phyloP scores from a whole-genome alignment of 2,329 filamentous ascomycete genomes.

The Cladosporium velox region DNA sequence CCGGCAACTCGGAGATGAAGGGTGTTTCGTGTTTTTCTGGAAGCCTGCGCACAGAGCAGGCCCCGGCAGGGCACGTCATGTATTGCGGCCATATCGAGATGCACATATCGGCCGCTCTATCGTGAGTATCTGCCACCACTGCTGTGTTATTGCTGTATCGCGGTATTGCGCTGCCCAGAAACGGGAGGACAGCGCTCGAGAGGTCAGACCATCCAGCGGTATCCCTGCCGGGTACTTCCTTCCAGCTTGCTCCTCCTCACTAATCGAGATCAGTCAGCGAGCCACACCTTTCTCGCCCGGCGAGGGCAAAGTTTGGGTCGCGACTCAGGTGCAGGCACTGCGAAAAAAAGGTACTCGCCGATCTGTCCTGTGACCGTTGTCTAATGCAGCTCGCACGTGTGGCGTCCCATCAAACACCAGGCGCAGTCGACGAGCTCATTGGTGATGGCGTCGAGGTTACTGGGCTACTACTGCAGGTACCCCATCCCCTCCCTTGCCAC shows the following conservation, averaged over 20 bases:
- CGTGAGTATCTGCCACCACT: not conserved
- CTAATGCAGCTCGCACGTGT: slow-evolving; percentile 19
- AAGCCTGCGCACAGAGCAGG: slow-evolving; percentile 14
- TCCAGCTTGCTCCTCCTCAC: not conserved
- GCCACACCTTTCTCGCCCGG: not conserved
- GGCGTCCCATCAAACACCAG: slow-evolving; percentile 12
- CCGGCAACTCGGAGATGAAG: slow-evolving; percentile 17
- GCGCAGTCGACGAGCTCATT: slow-evolving; percentile 2
- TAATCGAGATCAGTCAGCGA: not conserved
- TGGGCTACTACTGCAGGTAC: slow-evolving; percentile 16
- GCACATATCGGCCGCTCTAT: not conserved
- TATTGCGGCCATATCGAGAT: slow-evolving; percentile 9
- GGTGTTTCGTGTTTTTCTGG: slow-evolving; percentile 20
- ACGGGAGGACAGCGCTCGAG: not conserved
- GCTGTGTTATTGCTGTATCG: not conserved
- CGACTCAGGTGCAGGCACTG: slow-evolving; percentile 13
- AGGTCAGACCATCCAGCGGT: not conserved
- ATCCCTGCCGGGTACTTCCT: not conserved
- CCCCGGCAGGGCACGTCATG: slow-evolving; percentile 16
- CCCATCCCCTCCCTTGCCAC: slow-evolving; percentile 17
- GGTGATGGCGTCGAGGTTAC: slow-evolving; percentile 11
- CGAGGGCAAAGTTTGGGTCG: slow-evolving; percentile 7
- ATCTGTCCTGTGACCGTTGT: slow-evolving; percentile 19
- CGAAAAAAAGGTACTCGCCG: slow-evolving; percentile 8
- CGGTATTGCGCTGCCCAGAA: not conserved